A percentile compares a stretch with the other conserved stretches of the same genome.
These are phyloP conservation scores for Hypoxylon fragiforme DNA, from an alignment of 495 filamentous ascomycete species.

Conservation along the genomic window DNA sequence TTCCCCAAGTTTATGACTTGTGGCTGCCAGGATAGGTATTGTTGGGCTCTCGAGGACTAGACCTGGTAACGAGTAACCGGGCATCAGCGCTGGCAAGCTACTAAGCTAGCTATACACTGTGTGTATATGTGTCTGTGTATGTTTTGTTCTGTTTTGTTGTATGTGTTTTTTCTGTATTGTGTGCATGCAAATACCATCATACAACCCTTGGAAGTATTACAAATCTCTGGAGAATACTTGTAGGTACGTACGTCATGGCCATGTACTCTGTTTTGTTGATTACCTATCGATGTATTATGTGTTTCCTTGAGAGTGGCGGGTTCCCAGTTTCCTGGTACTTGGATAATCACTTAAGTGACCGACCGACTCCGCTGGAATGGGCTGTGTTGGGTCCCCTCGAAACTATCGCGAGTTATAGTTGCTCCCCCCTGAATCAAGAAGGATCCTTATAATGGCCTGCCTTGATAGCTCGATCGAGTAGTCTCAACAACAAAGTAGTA, in stretches of 20 bases:
- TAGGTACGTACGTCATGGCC: constrained; percentile 15
- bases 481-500: no score
- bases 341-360: constrained; percentile 4
- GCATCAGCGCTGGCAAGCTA: no score
- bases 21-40: constrained; percentile 13
- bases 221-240: constrained; percentile 4
- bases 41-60: neutral
- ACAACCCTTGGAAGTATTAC: constrained; percentile 15
- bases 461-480: no score
- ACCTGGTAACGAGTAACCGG: no score
- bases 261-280: constrained; percentile 6
- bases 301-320: constrained; percentile 31
- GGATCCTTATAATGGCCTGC: neutral
- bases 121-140: constrained; percentile 4
- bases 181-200: no score
- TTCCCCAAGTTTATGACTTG: no score
- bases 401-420: constrained; percentile 16
- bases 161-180: no score
- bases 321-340: constrained; percentile 12
- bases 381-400: constrained; percentile 19
- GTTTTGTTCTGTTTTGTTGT: no score
- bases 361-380: constrained; percentile 15
- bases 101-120: constrained; percentile 10
- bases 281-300: constrained; percentile 28
- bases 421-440: constrained; percentile 18